Conservation (phyloP, 495 filamentous ascomycete species). For the Daldinia grandis region DNA sequence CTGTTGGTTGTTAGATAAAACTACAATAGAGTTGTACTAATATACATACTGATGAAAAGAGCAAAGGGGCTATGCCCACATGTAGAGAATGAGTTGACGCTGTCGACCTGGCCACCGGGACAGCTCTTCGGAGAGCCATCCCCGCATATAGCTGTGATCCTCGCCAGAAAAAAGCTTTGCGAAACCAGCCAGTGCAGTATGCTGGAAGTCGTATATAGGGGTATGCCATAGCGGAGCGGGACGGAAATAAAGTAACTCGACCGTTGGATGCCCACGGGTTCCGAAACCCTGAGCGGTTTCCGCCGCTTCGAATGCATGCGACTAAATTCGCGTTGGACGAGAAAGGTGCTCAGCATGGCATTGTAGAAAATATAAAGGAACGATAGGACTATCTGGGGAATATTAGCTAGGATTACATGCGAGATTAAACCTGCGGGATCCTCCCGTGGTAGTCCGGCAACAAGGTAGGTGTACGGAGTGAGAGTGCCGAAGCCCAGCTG, state of each 20-base stretch:
- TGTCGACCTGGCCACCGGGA: neutral
- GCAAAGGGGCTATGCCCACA: neutral
- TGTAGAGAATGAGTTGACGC: neutral
- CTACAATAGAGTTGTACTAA: neutral
- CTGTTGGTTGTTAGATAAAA: neutral
- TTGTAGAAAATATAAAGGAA: neutral
- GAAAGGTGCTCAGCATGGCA: neutral
- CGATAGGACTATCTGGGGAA: neutral
- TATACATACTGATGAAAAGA: neutral
- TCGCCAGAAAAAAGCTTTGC: constrained; percentile 51
- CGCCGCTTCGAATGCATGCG: neutral
- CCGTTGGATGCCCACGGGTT: neutral
- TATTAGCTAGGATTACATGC: neutral
- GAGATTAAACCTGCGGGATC: neutral
- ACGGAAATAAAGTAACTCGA: constrained; percentile 52
- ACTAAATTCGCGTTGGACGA: neutral
- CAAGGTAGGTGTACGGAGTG: neutral
- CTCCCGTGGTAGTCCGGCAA: neutral
- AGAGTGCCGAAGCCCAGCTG: neutral
- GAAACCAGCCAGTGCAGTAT: constrained; percentile 54
- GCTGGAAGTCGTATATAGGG: constrained; percentile 37
- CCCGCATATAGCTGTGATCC: neutral
- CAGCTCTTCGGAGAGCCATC: neutral
- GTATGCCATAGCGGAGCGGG: constrained; percentile 52
- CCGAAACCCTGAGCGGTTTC: neutral